These are phyloP conservation scores for Naematelia encephala DNA, from an alignment of 768 basidiomycete genomes.

Conservation along the genomic window DNA sequence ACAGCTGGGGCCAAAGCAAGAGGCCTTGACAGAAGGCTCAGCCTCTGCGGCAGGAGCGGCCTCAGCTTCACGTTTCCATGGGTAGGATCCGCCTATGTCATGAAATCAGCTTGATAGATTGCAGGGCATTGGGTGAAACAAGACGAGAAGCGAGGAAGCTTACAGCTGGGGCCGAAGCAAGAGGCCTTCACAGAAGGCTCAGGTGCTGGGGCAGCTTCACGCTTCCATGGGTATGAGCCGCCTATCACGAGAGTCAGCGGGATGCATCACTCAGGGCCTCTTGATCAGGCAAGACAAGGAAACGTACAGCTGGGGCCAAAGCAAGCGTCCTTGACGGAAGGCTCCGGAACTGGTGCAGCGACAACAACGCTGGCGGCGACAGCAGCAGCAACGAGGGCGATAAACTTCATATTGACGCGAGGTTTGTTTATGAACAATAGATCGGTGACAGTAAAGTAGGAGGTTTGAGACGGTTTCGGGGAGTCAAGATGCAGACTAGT, in stretches of 20 bases:
- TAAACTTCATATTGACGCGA: constrained; percentile 43
- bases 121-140: too few species aligned
- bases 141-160: too few species aligned
- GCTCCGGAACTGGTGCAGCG: constrained; percentile 38
- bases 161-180: background rate
- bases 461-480: too few species aligned
- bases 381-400: constrained; percentile 33
- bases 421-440: too few species aligned
- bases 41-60: constrained; percentile 14
- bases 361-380: constrained; percentile 35
- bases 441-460: too few species aligned
- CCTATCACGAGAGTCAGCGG: too few species aligned
- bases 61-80: constrained; percentile 32
- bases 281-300: background rate
- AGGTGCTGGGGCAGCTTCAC: constrained; percentile 42
- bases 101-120: too few species aligned
- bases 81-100: constrained; percentile 6
- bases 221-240: too few species aligned
- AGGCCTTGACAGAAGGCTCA: constrained; percentile 13
- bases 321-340: constrained; percentile 10
- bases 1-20: constrained; percentile 26
- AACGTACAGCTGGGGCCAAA: constrained; percentile 4
- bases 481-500: too few species aligned
- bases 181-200: constrained; percentile 15
- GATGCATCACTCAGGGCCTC: background rate